Percentiles rank a stretch among this genome's conserved stretches.
phyloP scores from a whole-genome alignment of 495 filamentous ascomycete species.

The Antarctomyces pellizariae region DNA sequence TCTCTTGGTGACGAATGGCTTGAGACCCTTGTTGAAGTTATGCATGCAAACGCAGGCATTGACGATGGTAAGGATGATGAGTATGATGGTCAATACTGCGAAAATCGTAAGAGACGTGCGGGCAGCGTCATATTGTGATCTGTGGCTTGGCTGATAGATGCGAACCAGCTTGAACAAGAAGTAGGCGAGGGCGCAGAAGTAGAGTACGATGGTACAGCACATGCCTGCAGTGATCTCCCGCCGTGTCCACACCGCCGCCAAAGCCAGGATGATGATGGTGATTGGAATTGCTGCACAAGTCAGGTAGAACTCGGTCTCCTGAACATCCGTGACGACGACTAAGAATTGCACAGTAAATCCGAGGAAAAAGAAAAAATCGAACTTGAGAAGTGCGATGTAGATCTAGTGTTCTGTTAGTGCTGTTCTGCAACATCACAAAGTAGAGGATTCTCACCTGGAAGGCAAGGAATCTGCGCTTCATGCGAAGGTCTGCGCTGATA shows the following conservation, averaged over 20 bases:
- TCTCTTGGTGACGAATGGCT: slow-evolving; percentile 54
- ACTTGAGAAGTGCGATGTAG: slow-evolving; percentile 92
- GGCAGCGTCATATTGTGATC: slow-evolving; percentile 41
- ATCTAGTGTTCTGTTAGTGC: slow-evolving; percentile 36
- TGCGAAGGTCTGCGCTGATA: slow-evolving; percentile 86
- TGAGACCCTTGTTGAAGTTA: slow-evolving; percentile 83
- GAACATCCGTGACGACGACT: slow-evolving; percentile 55
- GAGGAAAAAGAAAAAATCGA: slow-evolving; percentile 99
- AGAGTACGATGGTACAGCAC: slow-evolving; percentile 54
- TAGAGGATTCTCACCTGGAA: slow-evolving; percentile 46
- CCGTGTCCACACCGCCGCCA: slow-evolving; percentile 64
- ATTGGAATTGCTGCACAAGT: slow-evolving; percentile 77
- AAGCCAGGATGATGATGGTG: slow-evolving; percentile 66
- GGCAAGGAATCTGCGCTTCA: slow-evolving; percentile 88
- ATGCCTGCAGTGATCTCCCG: slow-evolving; percentile 64
- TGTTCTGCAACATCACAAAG: slow-evolving; percentile 1
- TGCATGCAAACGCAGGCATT: slow-evolving; percentile 67
- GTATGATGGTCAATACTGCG: slow-evolving; percentile 69
- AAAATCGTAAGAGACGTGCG: slow-evolving; percentile 70
- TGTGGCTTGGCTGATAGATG: slow-evolving; percentile 50
- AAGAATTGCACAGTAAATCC: slow-evolving; percentile 95
- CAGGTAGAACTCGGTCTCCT: slow-evolving; percentile 54
- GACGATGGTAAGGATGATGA: slow-evolving; percentile 74
- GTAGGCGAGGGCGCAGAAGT: slow-evolving; percentile 78
- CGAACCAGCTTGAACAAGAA: slow-evolving; percentile 96